Percentiles rank a stretch among this genome's conserved stretches.
phyloP scores from a whole-genome alignment of 2,329 filamentous ascomycete genomes.

The Alternaria ethzedia region DNA sequence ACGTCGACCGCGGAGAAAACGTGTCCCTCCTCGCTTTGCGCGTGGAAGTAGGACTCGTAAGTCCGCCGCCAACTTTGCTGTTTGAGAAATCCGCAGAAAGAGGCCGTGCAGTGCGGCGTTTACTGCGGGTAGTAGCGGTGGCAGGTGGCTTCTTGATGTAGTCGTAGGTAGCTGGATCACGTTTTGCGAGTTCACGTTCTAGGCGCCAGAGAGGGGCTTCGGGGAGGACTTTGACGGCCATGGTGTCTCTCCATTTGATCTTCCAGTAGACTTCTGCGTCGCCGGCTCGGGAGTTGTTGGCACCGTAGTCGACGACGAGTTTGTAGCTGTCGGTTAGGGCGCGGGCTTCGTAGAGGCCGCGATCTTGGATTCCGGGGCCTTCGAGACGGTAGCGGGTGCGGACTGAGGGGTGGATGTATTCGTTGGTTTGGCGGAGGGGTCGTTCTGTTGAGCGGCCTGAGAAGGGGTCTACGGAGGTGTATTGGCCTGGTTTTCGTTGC shows the following conservation, averaged over 20 bases:
- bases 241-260: slow-evolving; percentile 43
- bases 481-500: slow-evolving; percentile 56
- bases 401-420: slow-evolving; percentile 60
- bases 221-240: slow-evolving; percentile 49
- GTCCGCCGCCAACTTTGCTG: slow-evolving; percentile 7
- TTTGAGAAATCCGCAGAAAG: slow-evolving; percentile 23
- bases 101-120: slow-evolving; percentile 18
- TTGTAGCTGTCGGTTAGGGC: slow-evolving; percentile 57
- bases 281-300: slow-evolving; percentile 28
- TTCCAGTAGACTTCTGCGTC: slow-evolving; percentile 55
- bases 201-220: slow-evolving; percentile 55
- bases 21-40: slow-evolving; percentile 25
- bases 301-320: slow-evolving; percentile 53
- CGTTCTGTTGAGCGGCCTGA: slow-evolving; percentile 51
- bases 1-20: slow-evolving; percentile 30
- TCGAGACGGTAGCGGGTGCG: slow-evolving; percentile 53
- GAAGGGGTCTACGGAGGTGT: slow-evolving; percentile 54
- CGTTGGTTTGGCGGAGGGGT: slow-evolving; percentile 56
- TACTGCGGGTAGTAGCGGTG: slow-evolving; percentile 26
- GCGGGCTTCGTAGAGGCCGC: slow-evolving; percentile 52
- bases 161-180: slow-evolving; percentile 52
- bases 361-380: slow-evolving; percentile 56
- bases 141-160: slow-evolving; percentile 47
- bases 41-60: slow-evolving; percentile 3
- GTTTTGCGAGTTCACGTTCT: slow-evolving; percentile 51